A percentile compares a stretch with the other conserved stretches of the same genome.
phyloP scores from a whole-genome alignment of 768 basidiomycete genomes.

The Tylopilus vinaceipallidus region DNA sequence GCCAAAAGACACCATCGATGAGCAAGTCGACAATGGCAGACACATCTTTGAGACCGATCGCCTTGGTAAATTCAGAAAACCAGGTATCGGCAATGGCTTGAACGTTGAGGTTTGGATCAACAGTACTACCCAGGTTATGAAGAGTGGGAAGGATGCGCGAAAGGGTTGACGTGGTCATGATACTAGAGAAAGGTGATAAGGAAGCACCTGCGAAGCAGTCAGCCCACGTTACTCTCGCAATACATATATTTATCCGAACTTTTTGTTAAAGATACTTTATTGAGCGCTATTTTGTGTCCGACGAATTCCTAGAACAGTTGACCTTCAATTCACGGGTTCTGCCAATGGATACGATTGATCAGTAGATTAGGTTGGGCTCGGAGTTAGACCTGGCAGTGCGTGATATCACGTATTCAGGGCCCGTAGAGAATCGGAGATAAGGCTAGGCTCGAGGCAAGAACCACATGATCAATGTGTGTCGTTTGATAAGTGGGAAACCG shows the following conservation, averaged over 20 bases:
- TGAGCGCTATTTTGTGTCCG: too few relatives aligned
- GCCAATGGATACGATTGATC: too few relatives aligned
- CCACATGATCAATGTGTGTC: too few relatives aligned
- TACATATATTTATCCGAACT: not conserved
- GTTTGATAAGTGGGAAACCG: too few relatives aligned
- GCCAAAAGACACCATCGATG: constrained; percentile 46
- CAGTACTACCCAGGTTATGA: constrained; percentile 17
- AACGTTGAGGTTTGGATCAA: constrained; percentile 37
- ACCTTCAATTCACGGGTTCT: too few relatives aligned
- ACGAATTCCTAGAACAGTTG: too few relatives aligned
- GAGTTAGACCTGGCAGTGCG: too few relatives aligned
- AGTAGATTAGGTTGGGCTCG: too few relatives aligned
- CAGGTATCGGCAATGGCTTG: constrained; percentile 37
- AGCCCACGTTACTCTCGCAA: not conserved
- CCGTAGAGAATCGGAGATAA: too few relatives aligned
- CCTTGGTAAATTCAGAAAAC: constrained; percentile 39
- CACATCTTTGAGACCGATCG: constrained; percentile 34
- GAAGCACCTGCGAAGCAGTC: not conserved
- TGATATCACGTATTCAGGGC: too few relatives aligned
- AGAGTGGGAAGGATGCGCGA: constrained; percentile 24
- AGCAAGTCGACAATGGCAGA: constrained; percentile 35
- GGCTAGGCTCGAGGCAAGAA: too few relatives aligned
- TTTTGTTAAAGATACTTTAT: too few relatives aligned
- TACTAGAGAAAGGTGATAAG: not conserved
- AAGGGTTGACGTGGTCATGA: constrained; percentile 8